Conservation (phyloP, 2,329 filamentous ascomycete species). For the Chaetoscypha palmicola region DNA sequence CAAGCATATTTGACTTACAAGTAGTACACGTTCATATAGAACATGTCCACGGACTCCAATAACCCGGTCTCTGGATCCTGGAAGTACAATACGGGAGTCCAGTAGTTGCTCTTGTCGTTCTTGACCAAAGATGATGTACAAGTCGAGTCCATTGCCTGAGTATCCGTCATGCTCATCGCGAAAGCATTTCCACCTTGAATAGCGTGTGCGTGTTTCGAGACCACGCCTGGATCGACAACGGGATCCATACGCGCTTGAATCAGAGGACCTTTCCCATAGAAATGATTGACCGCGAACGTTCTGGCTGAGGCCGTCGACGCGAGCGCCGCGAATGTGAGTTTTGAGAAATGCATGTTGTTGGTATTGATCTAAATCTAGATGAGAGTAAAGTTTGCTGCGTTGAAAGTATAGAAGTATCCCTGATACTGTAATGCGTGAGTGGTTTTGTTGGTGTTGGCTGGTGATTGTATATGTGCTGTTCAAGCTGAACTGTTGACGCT, state of each 20-base stretch:
- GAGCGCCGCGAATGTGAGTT: slow-evolving; percentile 13
- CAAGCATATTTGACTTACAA: slow-evolving; percentile 40
- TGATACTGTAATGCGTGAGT: slow-evolving; percentile 15
- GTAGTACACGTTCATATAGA: slow-evolving; percentile 74
- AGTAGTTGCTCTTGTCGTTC: slow-evolving; percentile 84
- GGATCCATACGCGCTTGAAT: slow-evolving; percentile 67
- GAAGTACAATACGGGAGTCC: slow-evolving; percentile 76
- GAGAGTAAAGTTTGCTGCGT: not conserved
- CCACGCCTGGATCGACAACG: slow-evolving; percentile 55
- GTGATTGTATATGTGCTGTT: slow-evolving; percentile 18
- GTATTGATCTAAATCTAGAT: slow-evolving; percentile 3
- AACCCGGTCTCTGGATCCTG: slow-evolving; percentile 55
- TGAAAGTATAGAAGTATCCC: slow-evolving; percentile 16
- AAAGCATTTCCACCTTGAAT: slow-evolving; percentile 58
- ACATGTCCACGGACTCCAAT: slow-evolving; percentile 49
- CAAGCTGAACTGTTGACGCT: slow-evolving; percentile 16
- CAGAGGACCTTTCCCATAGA: slow-evolving; percentile 58
- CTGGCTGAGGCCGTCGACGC: slow-evolving; percentile 29
- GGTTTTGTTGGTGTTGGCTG: slow-evolving; percentile 11
- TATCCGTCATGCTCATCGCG: slow-evolving; percentile 52
- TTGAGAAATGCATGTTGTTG: slow-evolving; percentile 25
- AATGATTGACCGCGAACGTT: slow-evolving; percentile 63
- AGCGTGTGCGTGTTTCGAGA: slow-evolving; percentile 63
- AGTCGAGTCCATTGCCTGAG: slow-evolving; percentile 49
- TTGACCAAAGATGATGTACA: slow-evolving; percentile 78